Conservation (phyloP, 495 filamentous ascomycete genomes). For the Tuber borchii region DNA sequence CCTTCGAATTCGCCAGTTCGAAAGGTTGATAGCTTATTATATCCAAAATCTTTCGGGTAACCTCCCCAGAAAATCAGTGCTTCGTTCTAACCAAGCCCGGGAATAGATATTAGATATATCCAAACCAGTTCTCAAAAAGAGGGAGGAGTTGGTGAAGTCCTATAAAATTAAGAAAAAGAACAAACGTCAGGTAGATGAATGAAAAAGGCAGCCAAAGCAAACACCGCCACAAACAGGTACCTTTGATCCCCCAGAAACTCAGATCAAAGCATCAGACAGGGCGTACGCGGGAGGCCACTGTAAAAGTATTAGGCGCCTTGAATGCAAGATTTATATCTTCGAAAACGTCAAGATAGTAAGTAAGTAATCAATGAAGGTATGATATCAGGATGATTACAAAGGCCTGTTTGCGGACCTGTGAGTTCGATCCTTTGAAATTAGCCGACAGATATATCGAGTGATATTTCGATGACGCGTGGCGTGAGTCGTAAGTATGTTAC, state of each 20-base stretch:
- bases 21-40: slow-evolving; percentile 16
- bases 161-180: not conserved
- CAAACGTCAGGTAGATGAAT: not conserved
- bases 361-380: slow-evolving; percentile 13
- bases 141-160: not conserved
- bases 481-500: slow-evolving; percentile 12
- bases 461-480: slow-evolving; percentile 14
- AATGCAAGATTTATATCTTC: slow-evolving; percentile 6
- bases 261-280: not conserved
- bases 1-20: slow-evolving; percentile 12
- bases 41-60: slow-evolving; percentile 1
- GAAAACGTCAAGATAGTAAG: slow-evolving; percentile 11
- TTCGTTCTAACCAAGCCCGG: slow-evolving; percentile 2
- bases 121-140: not conserved
- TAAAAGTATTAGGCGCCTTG: not conserved
- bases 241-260: not conserved
- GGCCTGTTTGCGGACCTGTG: slow-evolving; percentile 16
- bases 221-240: not conserved
- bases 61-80: slow-evolving; percentile 3
- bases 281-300: not conserved
- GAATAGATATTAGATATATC: not conserved
- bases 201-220: not conserved
- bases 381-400: slow-evolving; percentile 15
- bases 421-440: slow-evolving; percentile 11
- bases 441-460: slow-evolving; percentile 11